A percentile compares a stretch with the other conserved stretches of the same genome.
Evolutionary conservation across 1,284 basidiomycete species (phyloP).

Genomic region (Marasmius oreades): DNA sequence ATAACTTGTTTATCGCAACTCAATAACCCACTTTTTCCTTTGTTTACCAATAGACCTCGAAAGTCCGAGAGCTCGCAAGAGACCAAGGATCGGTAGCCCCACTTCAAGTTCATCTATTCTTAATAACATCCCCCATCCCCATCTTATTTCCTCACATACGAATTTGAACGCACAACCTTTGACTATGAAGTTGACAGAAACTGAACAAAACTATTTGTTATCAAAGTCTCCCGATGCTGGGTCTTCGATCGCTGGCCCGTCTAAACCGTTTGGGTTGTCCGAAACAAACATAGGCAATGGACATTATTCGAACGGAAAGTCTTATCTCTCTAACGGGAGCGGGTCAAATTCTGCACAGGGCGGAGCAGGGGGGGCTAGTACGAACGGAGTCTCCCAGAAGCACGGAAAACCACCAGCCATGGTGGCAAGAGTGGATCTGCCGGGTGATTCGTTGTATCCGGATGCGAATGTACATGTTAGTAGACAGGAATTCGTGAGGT

Average conservation of each 20-base stretch:
- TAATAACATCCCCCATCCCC: slow-evolving; percentile 12
- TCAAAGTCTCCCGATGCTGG: slow-evolving; percentile 42
- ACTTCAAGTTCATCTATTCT: slow-evolving; percentile 18
- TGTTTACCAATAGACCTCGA: slow-evolving; percentile 42
- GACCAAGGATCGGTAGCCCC: slow-evolving; percentile 56
- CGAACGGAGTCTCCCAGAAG: slow-evolving; percentile 41
- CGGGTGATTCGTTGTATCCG: slow-evolving; percentile 69
- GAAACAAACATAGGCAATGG: not conserved
- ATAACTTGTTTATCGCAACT: slow-evolving; percentile 19
- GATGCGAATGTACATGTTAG: slow-evolving; percentile 75
- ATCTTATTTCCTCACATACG: not conserved
- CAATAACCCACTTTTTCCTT: slow-evolving; percentile 14
- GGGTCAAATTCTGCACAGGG: slow-evolving; percentile 30
- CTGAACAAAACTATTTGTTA: slow-evolving; percentile 38
- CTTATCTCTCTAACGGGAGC: slow-evolving; percentile 24
- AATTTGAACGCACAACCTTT: not conserved
- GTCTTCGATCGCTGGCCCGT: not conserved
- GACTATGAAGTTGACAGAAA: slow-evolving; percentile 49
- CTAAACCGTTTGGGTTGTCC: slow-evolving; percentile 16
- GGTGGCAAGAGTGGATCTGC: slow-evolving; percentile 55
- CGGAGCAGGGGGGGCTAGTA: slow-evolving; percentile 24
- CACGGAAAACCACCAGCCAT: slow-evolving; percentile 34
- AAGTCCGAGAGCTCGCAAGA: slow-evolving; percentile 57
- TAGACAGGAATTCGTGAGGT: slow-evolving; percentile 87
- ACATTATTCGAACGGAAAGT: not conserved